Percentiles rank a stretch among this genome's conserved stretches.
phyloP scores from a whole-genome alignment of 768 basidiomycete genomes.

The Phaeolepiota aurea region DNA sequence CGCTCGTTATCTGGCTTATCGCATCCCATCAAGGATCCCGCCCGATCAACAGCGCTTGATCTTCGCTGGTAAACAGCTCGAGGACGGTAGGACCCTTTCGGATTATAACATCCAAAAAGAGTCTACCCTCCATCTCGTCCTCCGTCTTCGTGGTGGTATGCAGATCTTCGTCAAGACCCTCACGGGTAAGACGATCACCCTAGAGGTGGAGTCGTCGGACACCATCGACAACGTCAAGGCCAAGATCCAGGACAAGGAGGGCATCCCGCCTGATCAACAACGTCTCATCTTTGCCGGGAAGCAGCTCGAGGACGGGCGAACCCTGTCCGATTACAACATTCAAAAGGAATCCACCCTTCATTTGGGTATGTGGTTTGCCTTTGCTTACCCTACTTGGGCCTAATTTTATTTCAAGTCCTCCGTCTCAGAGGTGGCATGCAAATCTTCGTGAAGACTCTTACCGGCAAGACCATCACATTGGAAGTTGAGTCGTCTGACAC shows the following conservation, averaged over 20 bases:
- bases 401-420: constrained; percentile 29
- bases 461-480: constrained; percentile 62
- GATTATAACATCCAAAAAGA: no score
- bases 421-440: constrained; percentile 29
- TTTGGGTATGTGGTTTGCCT: constrained; percentile 40
- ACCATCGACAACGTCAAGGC: no score
- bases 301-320: constrained; percentile 21
- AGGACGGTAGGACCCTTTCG: constrained; percentile 12
- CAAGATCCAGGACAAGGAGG: no score
- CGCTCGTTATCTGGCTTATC: background rate
- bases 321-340: no score
- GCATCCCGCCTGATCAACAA: no score
- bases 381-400: constrained; percentile 20
- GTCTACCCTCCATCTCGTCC: no score
- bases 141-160: no score
- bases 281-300: constrained; percentile 14
- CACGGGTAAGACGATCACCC: constrained; percentile 59
- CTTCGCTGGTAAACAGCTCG: constrained; percentile 13
- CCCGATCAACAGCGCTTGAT: no score
- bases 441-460: constrained; percentile 43
- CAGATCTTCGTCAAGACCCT: constrained; percentile 59
- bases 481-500: constrained; percentile 72
- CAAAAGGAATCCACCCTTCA: no score
- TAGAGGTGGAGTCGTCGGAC: no score
- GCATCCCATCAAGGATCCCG: constrained; percentile 1